A percentile compares a stretch with the other conserved stretches of the same genome.
Conservation (phyloP, 148 eudicot species). For the Heliosperma pusillum region DNA sequence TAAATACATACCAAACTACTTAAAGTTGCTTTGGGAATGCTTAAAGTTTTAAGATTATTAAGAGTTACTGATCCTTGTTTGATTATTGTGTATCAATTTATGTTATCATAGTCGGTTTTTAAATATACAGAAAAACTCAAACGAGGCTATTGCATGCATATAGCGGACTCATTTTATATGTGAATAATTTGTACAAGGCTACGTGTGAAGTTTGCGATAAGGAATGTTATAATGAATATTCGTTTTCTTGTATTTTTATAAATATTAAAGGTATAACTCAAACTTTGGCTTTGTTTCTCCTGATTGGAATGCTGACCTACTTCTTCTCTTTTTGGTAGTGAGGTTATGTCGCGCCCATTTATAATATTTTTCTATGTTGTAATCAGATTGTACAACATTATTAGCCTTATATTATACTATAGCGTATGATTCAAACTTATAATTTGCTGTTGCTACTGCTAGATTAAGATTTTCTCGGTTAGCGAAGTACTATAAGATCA, state of each 20-base stretch:
- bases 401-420: too few species aligned
- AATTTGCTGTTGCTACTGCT: not conserved
- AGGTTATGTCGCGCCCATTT: not conserved
- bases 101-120: too few species aligned
- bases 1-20: too few species aligned
- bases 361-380: not conserved
- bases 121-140: too few species aligned
- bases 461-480: not conserved
- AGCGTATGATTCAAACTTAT: not conserved
- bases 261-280: not conserved
- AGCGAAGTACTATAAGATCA: not conserved
- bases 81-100: not conserved
- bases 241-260: not conserved
- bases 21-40: too few species aligned
- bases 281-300: not conserved
- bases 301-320: not conserved
- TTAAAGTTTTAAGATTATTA: too few species aligned
- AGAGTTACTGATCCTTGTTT: not conserved
- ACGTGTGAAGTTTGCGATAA: too few species aligned
- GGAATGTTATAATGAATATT: not conserved
- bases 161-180: too few species aligned
- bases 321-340: constrained; percentile 1
- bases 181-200: constrained; percentile 3
- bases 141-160: not conserved
- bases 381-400: not conserved